A percentile compares a stretch with the other conserved stretches of the same genome.
These are phyloP conservation scores for Amanita thiersii DNA, from an alignment of 768 basidiomycete genomes.

Conservation along the genomic window DNA sequence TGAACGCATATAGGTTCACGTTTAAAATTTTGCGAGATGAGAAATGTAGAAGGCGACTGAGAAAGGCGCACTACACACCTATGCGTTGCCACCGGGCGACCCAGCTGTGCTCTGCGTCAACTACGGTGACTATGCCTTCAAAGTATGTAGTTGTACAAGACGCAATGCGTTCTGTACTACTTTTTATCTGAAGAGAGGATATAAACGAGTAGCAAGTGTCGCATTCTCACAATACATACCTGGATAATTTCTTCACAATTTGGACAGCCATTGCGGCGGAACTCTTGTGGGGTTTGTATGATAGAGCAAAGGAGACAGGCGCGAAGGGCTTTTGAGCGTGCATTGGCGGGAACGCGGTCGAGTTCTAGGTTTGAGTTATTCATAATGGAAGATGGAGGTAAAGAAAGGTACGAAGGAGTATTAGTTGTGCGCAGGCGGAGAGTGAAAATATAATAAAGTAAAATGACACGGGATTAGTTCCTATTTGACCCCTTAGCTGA, in stretches of 20 bases:
- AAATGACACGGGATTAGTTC: too few relatives aligned
- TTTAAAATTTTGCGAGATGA: background rate
- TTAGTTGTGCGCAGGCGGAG: too few relatives aligned
- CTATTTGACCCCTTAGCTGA: too few relatives aligned
- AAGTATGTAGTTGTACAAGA: slow-evolving; percentile 89
- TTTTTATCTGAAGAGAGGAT: slow-evolving; percentile 96
- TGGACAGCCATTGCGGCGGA: slow-evolving; percentile 82
- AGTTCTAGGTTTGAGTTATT: slow-evolving; percentile 3
- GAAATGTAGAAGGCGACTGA: slow-evolving; percentile 3
- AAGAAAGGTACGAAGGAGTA: too few relatives aligned
- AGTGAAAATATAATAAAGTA: too few relatives aligned
- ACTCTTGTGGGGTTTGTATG: slow-evolving; percentile 78
- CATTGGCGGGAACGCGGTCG: slow-evolving; percentile 4
- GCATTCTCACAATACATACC: too few relatives aligned
- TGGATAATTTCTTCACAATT: slow-evolving; percentile 96
- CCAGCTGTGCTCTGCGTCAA: slow-evolving; percentile 87
- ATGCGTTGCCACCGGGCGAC: slow-evolving; percentile 95
- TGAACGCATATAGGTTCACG: slow-evolving; percentile 17
- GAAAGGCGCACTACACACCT: slow-evolving; percentile 40
- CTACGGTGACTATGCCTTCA: slow-evolving; percentile 85
- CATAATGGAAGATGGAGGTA: slow-evolving; percentile 1
- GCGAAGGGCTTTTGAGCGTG: slow-evolving; percentile 58
- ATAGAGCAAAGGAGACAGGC: slow-evolving; percentile 94
- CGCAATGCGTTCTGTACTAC: slow-evolving; percentile 72
- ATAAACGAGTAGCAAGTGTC: background rate